phyloP scores from a whole-genome alignment of 2,329 filamentous ascomycete genomes.

The Penicillium glabrum region DNA sequence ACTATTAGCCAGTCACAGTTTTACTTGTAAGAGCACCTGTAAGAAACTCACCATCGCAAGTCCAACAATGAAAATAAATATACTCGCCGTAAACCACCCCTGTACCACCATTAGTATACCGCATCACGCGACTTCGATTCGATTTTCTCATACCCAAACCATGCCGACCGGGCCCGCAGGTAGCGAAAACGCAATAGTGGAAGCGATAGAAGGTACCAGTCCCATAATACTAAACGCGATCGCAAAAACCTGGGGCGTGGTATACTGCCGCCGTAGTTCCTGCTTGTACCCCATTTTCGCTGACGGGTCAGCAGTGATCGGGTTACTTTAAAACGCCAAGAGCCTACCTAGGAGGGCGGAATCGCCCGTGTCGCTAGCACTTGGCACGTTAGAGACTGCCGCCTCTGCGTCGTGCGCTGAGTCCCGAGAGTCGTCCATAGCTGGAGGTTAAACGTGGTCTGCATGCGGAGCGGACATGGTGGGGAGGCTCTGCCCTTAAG shows the following conservation, averaged over 20 bases:
- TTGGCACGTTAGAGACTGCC: not conserved
- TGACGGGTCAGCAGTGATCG: conserved; percentile 11
- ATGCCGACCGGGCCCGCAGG: conserved; percentile 61
- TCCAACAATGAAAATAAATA: conserved; percentile 50
- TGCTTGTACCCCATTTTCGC: conserved; percentile 55
- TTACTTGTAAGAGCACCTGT: conserved; percentile 16
- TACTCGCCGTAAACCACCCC: conserved; percentile 15
- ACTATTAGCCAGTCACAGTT: not conserved
- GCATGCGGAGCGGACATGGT: not conserved
- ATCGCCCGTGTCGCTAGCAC: conserved; percentile 22
- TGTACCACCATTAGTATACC: not conserved
- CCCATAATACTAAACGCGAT: conserved; percentile 63
- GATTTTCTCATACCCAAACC: conserved; percentile 53
- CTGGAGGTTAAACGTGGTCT: not conserved
- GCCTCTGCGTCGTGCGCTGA: not conserved
- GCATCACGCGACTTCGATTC: not conserved
- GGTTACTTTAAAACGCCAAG: not conserved
- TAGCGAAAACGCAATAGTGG: conserved; percentile 59
- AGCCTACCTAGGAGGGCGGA: conserved; percentile 25
- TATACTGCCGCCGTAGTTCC: conserved; percentile 62
- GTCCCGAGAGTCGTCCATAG: not conserved
- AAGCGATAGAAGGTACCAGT: conserved; percentile 60
- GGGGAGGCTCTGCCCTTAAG: not conserved
- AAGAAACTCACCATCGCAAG: conserved; percentile 57
- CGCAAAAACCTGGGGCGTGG: conserved; percentile 62